phyloP scores from a whole-genome alignment of 768 basidiomycete genomes.

The Mycena indigotica region DNA sequence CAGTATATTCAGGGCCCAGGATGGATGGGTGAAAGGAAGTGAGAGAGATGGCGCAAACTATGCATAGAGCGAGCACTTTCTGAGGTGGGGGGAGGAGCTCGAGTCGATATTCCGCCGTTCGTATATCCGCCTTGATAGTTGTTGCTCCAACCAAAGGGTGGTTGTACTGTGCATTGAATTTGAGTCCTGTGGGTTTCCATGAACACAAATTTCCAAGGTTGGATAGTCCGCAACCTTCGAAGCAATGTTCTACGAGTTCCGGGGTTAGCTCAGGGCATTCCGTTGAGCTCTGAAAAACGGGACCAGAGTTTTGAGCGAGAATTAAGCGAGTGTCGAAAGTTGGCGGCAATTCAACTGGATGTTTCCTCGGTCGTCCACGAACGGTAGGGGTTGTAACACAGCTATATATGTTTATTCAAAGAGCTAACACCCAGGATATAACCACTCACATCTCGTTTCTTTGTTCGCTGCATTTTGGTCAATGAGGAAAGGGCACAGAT shows the following conservation, averaged over 20 bases:
- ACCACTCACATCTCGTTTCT: not conserved
- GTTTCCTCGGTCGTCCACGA: not conserved
- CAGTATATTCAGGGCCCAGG: conserved; percentile 1
- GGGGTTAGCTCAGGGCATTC: not conserved
- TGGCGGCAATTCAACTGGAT: not conserved
- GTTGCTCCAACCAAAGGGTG: conserved; percentile 1
- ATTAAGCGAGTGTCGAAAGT: not conserved
- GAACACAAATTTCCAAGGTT: not conserved
- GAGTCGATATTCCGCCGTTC: not conserved
- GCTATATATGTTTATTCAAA: not conserved
- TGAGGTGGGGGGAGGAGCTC: conserved; percentile 7
- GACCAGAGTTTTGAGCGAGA: not conserved
- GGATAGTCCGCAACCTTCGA: not conserved
- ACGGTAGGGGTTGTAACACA: not conserved
- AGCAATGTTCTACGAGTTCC: conserved; percentile 9
- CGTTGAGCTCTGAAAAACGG: not conserved
- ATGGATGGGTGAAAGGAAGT: conserved; percentile 6
- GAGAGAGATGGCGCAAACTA: conserved; percentile 2
- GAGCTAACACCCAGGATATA: not conserved
- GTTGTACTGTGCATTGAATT: not conserved
- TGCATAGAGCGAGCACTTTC: conserved; percentile 12
- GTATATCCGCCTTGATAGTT: not conserved
- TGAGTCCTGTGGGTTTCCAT: not conserved
- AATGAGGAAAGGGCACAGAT: not conserved
- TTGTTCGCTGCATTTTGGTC: not conserved